Evolutionary conservation across 331 rosid species (phyloP).

Genomic region (Quercus tomentella): DNA sequence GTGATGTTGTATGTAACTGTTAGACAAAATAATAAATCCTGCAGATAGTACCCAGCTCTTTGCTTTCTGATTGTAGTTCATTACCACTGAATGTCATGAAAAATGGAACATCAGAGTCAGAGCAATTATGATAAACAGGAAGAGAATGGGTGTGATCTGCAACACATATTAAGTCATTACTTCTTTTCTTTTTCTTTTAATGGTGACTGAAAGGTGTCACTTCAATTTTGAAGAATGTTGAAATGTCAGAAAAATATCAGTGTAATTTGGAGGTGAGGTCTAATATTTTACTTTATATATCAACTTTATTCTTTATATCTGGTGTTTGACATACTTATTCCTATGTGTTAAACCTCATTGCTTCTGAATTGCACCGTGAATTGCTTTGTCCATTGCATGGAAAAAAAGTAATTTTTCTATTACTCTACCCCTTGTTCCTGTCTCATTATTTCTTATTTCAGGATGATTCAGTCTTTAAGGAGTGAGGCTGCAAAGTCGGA

Average conservation of each 20-base stretch:
- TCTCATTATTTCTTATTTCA: slow-evolving; percentile 32
- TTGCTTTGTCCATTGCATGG: neutral
- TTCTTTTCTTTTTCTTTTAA: neutral
- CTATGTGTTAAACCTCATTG: too few relatives aligned
- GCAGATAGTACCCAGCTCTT: neutral
- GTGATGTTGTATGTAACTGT: too few relatives aligned
- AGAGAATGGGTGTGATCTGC: neutral
- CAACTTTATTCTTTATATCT: neutral
- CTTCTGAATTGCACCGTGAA: too few relatives aligned
- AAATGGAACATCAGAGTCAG: neutral
- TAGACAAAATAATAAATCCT: neutral
- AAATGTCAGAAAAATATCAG: neutral
- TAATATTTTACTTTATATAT: neutral
- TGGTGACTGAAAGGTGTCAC: neutral
- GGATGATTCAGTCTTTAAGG: slow-evolving; percentile 75
- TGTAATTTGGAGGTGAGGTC: neutral
- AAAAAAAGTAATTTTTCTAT: neutral
- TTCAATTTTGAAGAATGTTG: neutral
- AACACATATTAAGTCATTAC: neutral
- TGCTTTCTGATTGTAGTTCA: neutral
- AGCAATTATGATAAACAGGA: neutral
- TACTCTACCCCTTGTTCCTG: neutral
- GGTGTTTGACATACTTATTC: neutral
- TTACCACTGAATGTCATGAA: neutral
- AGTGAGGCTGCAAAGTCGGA: slow-evolving; percentile 85